A percentile compares a stretch with the other conserved stretches of the same genome.
These are phyloP conservation scores for Diutina pseudorugosa DNA, from an alignment of 1,139 yeast species.

Conservation along the genomic window DNA sequence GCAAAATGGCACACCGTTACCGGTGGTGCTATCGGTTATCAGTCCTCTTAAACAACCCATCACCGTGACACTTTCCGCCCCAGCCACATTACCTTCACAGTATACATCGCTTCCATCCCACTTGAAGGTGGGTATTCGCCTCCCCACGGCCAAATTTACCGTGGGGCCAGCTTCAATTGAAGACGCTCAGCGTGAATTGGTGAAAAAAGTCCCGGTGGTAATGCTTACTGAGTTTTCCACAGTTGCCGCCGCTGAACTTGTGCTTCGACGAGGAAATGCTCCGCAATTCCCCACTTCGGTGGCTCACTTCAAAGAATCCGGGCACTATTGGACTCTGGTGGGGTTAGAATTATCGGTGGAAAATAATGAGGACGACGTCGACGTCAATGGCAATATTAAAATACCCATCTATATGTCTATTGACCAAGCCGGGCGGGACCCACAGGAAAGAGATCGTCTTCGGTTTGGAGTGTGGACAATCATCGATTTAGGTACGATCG, in stretches of 20 bases:
- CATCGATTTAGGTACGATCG: background rate
- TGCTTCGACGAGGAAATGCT: background rate
- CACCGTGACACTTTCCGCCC: background rate
- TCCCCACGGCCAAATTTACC: background rate
- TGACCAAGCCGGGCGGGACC: background rate
- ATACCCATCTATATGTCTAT: background rate
- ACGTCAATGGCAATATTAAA: background rate
- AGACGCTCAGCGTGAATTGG: background rate
- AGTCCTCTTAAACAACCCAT: background rate
- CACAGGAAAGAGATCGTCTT: background rate
- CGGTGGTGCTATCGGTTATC: background rate
- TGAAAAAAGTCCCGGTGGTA: background rate
- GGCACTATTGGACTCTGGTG: slow-evolving; percentile 3
- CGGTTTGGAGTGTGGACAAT: background rate
- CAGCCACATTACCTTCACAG: background rate
- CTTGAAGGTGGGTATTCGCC: background rate
- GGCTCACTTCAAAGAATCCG: background rate
- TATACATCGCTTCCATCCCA: background rate
- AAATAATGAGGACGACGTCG: background rate
- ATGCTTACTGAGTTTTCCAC: background rate
- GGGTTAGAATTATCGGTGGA: background rate
- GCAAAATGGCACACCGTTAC: background rate
- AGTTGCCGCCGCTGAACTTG: background rate
- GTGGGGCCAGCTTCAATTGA: background rate
- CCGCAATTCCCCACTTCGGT: background rate